Evolutionary conservation across 208 protist genomes (phyloP).

Genomic region (Trichomonas gallinae): DNA sequence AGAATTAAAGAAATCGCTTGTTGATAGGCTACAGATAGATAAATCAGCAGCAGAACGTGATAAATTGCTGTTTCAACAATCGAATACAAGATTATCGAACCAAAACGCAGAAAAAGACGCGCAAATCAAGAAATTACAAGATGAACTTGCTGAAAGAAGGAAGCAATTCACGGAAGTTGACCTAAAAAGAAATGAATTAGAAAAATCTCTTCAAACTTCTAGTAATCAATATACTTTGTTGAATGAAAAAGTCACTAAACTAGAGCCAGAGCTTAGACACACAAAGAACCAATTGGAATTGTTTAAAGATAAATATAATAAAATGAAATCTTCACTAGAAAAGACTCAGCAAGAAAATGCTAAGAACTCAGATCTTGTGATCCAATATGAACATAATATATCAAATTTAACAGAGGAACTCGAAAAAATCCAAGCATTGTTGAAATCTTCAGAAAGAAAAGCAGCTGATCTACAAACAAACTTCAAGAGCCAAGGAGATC

Average conservation of each 20-base stretch:
- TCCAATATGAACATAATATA: neutral
- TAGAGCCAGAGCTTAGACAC: neutral
- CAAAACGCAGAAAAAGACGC: neutral
- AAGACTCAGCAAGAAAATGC: neutral
- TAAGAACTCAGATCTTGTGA: neutral
- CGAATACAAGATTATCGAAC: neutral
- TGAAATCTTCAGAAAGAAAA: neutral
- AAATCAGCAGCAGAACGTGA: neutral
- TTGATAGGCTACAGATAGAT: neutral
- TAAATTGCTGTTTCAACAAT: neutral
- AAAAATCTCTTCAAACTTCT: neutral
- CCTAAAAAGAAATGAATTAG: neutral
- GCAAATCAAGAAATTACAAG: neutral
- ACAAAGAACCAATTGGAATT: neutral
- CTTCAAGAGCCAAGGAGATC: neutral
- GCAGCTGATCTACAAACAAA: neutral
- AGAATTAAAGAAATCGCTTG: neutral
- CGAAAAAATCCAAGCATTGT: neutral
- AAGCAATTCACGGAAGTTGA: neutral
- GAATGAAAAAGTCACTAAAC: neutral
- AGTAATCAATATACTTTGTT: neutral
- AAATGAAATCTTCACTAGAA: neutral
- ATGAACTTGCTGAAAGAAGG: neutral
- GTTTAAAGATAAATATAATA: neutral
- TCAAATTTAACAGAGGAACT: neutral